Evolutionary conservation across 192 early-diverging fungal genomes (phyloP).

Genomic region (Podila clonocystis): DNA sequence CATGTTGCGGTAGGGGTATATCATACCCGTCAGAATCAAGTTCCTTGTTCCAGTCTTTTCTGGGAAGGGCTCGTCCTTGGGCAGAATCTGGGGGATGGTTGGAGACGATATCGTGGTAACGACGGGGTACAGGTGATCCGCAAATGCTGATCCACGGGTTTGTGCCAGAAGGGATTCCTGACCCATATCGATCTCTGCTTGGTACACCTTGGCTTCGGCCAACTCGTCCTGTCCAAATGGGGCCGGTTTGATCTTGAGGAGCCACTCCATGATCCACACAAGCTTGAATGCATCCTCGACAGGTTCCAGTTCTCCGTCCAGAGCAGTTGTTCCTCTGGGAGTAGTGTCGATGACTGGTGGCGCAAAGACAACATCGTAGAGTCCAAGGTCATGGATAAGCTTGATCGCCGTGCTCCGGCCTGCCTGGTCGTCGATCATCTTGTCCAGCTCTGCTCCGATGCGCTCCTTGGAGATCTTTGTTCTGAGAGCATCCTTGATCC

Average conservation of each 20-base stretch:
- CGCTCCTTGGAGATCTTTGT: constrained; percentile 93
- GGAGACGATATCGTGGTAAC: constrained; percentile 17
- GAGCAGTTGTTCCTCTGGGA: constrained; percentile 30
- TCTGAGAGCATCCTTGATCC: constrained; percentile 72
- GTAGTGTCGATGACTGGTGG: constrained; percentile 45
- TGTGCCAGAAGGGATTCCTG: constrained; percentile 23
- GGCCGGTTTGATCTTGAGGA: constrained; percentile 32
- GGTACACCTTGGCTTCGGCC: constrained; percentile 16
- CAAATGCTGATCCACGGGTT: constrained; percentile 19
- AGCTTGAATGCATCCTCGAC: constrained; percentile 50
- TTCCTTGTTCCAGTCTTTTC: constrained; percentile 47
- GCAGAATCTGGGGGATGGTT: constrained; percentile 18
- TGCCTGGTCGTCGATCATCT: constrained; percentile 77
- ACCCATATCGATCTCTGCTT: constrained; percentile 27
- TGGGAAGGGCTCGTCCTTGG: constrained; percentile 37
- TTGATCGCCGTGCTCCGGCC: constrained; percentile 48
- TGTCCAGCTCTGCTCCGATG: constrained; percentile 91
- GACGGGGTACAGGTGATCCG: constrained; percentile 24
- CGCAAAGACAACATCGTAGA: constrained; percentile 60
- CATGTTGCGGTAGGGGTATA: constrained; percentile 64
- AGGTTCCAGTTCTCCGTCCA: constrained; percentile 26
- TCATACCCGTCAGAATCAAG: constrained; percentile 65
- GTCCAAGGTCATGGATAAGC: constrained; percentile 47
- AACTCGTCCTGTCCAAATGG: neutral
- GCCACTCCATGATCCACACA: constrained; percentile 58